Evolutionary conservation across 306 rosid genomes (phyloP), one percentile per base, ranked within the genome.

Genomic region (Luffa acutangula): DNA sequence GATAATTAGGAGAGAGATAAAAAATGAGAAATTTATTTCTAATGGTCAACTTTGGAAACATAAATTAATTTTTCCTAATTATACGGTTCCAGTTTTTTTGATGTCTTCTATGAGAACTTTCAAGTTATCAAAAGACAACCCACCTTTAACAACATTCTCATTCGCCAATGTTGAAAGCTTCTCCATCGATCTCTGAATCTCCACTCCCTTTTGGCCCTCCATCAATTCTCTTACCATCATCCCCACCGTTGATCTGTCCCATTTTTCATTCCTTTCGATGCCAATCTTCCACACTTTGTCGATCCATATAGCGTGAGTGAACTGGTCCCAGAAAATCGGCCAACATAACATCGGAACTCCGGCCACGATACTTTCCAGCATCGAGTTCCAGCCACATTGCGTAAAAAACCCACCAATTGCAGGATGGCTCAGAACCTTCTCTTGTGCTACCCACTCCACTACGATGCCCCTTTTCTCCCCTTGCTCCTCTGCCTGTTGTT

Each of bases 391-490:
- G 31, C 31, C 31, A 25, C 31, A 25, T 25, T 25, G 86, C 0
- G 90, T 88, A 74, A 86, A 46, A 52, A 88, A 90, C 59, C 84
- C 90, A 4, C 89, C 90, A 2, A 90, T 2, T 2, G 91, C 85
- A 36, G 25, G 18, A 6, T 89, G 92, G 7, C n/a, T 56, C 59
- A 90, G 66, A 4, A 90, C 90, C 79, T 86, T 85, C 67, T 80
- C 85, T 81, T 89, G 90, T 0, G 91, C 89, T 42, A 69, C 89
- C 95, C 95, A 89, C 2, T 51, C 84, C 18, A 84, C 87, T 6
- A 82, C 77, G 41, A 39, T 62, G 4, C 90, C 87, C 0, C 31
- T 25, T 0, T 83, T 65, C 49, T 78, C 83, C 42, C 77, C 86
- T 41, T 25, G 20, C 6, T 88, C 13, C 52, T 81, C 87, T 7